Base-by-base conservation (phyloP, 805 yeast species). In the Metschnikowia dekortorum region DNA sequence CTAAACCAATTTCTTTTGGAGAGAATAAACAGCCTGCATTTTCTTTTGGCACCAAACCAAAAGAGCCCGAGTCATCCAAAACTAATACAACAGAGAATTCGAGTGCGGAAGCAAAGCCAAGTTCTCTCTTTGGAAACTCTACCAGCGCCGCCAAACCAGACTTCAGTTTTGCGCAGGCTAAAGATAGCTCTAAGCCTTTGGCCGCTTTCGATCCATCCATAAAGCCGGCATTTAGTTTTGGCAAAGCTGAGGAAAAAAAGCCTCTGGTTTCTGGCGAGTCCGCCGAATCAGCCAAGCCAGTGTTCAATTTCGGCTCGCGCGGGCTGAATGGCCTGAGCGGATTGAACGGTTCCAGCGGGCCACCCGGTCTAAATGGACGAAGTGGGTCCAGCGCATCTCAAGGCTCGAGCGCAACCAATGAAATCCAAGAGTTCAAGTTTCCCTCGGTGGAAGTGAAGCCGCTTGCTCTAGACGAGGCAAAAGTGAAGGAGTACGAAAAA, bases 401-500 rank as follows among this genome's bases (percentile, higher is more conserved):
- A 6, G 43, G 14, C 3, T 4, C 26, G 3, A 29, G 31, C 6
- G 37, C 31, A 8, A 26, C 9, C 45, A 26, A 37, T 4, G 22
- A 26, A 11, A 32, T 6, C 14, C 22, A 37, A 4, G 39, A 10
- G 9, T 61, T 60, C 46, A 47, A 36, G 35, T 66, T 70, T 40
- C 73, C 73, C 4, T 54, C 57, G 10, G 62, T 63, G 28, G 57
- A 55, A 8, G 51, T 56, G 2, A 45, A 54, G 3, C 32, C 45
- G 8, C 68, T 58, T 14, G 42, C 35, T 4, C 50, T 70, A 38
- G 65, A 69, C 46, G 51, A 53, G n/a, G 49, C 49, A 5, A 60
- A 63, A 55, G 71, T 69, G 9, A 60, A 60, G 30, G 52, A 59
- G 42, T 67, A 59, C 52, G 66, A 64, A 48, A 39, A 53, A 8